A percentile compares a stretch with the other conserved stretches of the same genome.
Conservation (phyloP, 192 early-diverging fungal genomes). For the Backusella liffmaniae region DNA sequence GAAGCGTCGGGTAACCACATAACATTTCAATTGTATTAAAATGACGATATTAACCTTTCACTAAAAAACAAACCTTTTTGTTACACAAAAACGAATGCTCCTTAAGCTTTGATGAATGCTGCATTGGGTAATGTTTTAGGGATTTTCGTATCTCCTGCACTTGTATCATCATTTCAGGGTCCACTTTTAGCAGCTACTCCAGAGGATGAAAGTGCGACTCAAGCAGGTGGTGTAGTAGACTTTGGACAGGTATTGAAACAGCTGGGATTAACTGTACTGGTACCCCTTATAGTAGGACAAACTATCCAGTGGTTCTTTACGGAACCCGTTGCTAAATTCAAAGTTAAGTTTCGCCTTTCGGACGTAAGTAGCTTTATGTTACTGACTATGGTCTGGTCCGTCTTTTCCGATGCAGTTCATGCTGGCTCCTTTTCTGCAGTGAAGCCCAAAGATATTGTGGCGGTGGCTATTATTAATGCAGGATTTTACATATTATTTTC, state of each 20-base stretch:
- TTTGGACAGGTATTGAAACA: slow-evolving; percentile 51
- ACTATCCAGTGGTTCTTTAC: slow-evolving; percentile 49
- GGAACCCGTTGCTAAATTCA: slow-evolving; percentile 41
- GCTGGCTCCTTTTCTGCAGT: slow-evolving; percentile 50
- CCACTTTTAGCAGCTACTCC: slow-evolving; percentile 20
- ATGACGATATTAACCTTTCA: background rate
- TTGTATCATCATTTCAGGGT: slow-evolving; percentile 49
- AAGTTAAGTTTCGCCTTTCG: slow-evolving; percentile 47
- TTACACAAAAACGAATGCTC: background rate
- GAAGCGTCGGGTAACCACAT: slow-evolving; percentile 44
- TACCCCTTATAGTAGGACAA: slow-evolving; percentile 62
- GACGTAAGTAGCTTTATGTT: slow-evolving; percentile 56
- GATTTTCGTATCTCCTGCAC: slow-evolving; percentile 55
- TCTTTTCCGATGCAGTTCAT: slow-evolving; percentile 68
- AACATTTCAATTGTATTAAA: background rate
- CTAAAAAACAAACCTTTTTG: background rate
- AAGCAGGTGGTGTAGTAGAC: slow-evolving; percentile 28
- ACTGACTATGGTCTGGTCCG: slow-evolving; percentile 66
- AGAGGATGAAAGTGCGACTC: slow-evolving; percentile 10
- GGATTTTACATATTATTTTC: slow-evolving; percentile 52
- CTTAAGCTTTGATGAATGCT: slow-evolving; percentile 59
- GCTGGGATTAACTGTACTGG: slow-evolving; percentile 59
- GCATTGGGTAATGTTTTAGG: slow-evolving; percentile 60
- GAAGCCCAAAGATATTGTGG: slow-evolving; percentile 47
- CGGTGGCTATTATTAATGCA: slow-evolving; percentile 49